A percentile compares a stretch with the other conserved stretches of the same genome.
phyloP scores from a whole-genome alignment of 805 yeast genomes.

The Myxozyma lipomycoides region DNA sequence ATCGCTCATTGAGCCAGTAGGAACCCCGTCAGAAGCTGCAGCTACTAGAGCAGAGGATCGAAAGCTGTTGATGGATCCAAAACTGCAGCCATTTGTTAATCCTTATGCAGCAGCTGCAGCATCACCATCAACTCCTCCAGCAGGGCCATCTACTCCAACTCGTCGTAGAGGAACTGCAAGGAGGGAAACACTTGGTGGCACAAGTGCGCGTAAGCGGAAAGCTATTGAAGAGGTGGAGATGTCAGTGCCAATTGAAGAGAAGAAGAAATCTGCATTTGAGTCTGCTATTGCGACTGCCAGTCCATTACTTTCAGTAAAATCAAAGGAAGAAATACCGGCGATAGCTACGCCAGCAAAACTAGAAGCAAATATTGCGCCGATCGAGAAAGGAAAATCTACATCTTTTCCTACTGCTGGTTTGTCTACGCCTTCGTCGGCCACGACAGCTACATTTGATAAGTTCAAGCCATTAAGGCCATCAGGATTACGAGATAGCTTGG shows the following conservation, averaged over 20 bases:
- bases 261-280: constrained; percentile 5
- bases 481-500: constrained; percentile 19
- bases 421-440: background rate
- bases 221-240: constrained; percentile 20
- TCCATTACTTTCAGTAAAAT: constrained; percentile 2
- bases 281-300: constrained; percentile 22
- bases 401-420: background rate
- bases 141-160: constrained; percentile 3
- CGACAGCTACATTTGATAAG: constrained; percentile 3
- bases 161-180: constrained; percentile 6
- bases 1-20: constrained; percentile 42
- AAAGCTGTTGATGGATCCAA: constrained; percentile 23
- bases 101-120: constrained; percentile 41
- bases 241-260: constrained; percentile 20
- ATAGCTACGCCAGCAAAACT: background rate
- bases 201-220: background rate
- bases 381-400: background rate
- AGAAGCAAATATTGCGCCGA: background rate
- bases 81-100: constrained; percentile 39
- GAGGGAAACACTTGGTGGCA: constrained; percentile 12
- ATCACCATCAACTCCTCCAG: background rate
- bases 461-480: constrained; percentile 24
- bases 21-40: constrained; percentile 29
- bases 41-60: constrained; percentile 14
- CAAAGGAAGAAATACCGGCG: background rate